Percentiles rank a stretch among this genome's conserved stretches.
These are phyloP conservation scores for Acer yangbiense DNA, from an alignment of 345 rosid species.

Conservation along the genomic window DNA sequence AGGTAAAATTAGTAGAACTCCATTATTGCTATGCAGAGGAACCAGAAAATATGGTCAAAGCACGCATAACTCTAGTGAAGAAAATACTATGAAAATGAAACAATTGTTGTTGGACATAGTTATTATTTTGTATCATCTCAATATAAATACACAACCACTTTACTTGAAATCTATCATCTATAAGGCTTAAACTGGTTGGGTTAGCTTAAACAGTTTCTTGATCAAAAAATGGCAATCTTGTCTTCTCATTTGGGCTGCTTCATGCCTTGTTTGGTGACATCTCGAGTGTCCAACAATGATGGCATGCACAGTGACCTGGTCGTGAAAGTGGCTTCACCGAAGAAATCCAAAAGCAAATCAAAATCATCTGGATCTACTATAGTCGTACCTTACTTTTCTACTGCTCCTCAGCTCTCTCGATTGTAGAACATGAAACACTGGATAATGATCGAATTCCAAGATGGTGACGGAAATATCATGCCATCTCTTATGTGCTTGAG, in stretches of 20 bases:
- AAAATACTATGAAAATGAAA: too few species aligned
- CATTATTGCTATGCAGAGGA: background rate
- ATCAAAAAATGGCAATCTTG: background rate
- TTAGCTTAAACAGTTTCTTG: too few species aligned
- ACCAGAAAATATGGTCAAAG: too few species aligned
- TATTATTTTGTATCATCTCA: background rate
- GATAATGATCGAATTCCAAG: too few species aligned
- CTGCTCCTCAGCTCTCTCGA: background rate
- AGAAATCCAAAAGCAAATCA: conserved; percentile 11
- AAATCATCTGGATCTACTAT: conserved; percentile 12
- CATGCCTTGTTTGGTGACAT: conserved; percentile 9
- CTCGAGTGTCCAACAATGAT: conserved; percentile 11
- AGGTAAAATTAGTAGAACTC: background rate
- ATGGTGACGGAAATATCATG: background rate
- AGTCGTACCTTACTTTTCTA: conserved; percentile 20
- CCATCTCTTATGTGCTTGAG: background rate
- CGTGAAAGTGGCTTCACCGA: background rate
- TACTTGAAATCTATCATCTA: background rate
- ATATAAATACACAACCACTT: background rate
- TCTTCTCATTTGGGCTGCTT: conserved; percentile 18
- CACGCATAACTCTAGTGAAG: too few species aligned
- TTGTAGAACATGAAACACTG: background rate
- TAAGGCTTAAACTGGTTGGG: too few species aligned
- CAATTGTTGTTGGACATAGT: background rate
- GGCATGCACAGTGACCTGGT: background rate